Evolutionary conservation across 2,329 filamentous ascomycete genomes (phyloP).

Genomic region (Pseudogymnoascus verrucosus): DNA sequence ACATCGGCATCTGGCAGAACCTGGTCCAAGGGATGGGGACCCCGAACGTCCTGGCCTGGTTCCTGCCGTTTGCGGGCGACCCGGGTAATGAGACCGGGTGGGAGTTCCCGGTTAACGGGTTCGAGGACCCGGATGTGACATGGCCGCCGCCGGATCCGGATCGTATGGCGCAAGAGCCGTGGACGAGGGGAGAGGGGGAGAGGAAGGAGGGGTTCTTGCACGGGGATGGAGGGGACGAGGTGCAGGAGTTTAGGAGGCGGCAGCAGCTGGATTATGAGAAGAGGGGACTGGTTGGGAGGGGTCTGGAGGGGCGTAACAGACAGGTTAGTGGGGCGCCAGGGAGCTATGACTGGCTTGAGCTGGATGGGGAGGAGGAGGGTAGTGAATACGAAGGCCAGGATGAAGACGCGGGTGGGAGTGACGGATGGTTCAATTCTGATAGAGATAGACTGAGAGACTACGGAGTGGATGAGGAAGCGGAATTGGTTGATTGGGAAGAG

Average conservation of each 20-base stretch:
- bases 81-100: conserved; percentile 34
- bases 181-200: conserved; percentile 13
- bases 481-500: conserved; percentile 39
- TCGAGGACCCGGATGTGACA: conserved; percentile 54
- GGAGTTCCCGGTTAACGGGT: conserved; percentile 67
- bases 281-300: conserved; percentile 13
- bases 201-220: conserved; percentile 13
- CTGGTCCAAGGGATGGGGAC: conserved; percentile 70
- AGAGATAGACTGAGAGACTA: conserved; percentile 69
- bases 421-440: conserved; percentile 65
- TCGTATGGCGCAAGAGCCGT: conserved; percentile 34
- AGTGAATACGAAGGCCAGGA: conserved; percentile 26
- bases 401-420: conserved; percentile 36
- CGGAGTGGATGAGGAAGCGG: conserved; percentile 69
- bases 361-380: conserved; percentile 17
- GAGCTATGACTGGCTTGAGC: conserved; percentile 6
- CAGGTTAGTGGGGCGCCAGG: conserved; percentile 5
- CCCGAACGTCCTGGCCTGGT: conserved; percentile 56
- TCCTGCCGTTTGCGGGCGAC: conserved; percentile 48
- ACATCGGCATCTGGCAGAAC: conserved; percentile 68
- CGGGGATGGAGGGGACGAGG: conserved; percentile 28
- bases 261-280: conserved; percentile 42
- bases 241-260: conserved; percentile 41
- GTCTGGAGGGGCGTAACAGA: conserved; percentile 14
- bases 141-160: conserved; percentile 60